Evolutionary conservation across 352 stramenopile species (phyloP), one percentile per base, ranked within the genome.

Genomic region (Pythium biforme): DNA sequence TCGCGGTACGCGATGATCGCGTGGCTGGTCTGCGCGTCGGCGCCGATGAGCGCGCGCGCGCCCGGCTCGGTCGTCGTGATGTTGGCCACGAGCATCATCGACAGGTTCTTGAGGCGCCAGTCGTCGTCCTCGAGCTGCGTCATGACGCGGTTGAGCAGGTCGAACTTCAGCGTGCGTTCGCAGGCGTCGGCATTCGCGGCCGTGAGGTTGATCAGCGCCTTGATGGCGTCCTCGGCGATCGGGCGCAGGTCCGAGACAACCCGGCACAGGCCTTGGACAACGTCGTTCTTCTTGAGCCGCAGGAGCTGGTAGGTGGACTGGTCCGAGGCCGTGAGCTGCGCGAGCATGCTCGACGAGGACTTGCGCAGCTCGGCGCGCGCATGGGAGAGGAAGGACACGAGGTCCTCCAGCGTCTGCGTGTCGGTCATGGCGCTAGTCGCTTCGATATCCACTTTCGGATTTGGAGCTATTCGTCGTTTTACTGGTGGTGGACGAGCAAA

Each of bases 71-170:
- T 90, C 12, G 83, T 92, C 26, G 79, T 88, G 50, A 92, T 77
- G 55, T 94, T 95, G 58, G 86, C 86, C 50, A 95, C 70, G 31
- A 95, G 77, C 86, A 95, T 95, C 86, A 95, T 93, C 41, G 82
- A 92, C 33, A 85, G 79, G 70, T 95, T 81, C 37, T 87, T 92
- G 53, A 93, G 74, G 7, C 77, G 78, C 83, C 85, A 95, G 41
- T 95, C 86, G 51, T 77, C 72, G 76, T 93, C 82, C 33, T 90
- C 82, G 55, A 93, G 72, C 66, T 93, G 86, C 33, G 76, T 85
- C 82, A 95, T 90, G n/a, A 95, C 76, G 57, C 86, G 83, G 67
- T 91, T 90, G n/a, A 95, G 70, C 53, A 93, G 65, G 55, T 92
- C 83, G 52, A 74, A 89, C 64, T 90, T 86, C 49, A 95, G 75